Evolutionary conservation across 2,329 filamentous ascomycete genomes (phyloP).

Genomic region (Pezicula radicicola): DNA sequence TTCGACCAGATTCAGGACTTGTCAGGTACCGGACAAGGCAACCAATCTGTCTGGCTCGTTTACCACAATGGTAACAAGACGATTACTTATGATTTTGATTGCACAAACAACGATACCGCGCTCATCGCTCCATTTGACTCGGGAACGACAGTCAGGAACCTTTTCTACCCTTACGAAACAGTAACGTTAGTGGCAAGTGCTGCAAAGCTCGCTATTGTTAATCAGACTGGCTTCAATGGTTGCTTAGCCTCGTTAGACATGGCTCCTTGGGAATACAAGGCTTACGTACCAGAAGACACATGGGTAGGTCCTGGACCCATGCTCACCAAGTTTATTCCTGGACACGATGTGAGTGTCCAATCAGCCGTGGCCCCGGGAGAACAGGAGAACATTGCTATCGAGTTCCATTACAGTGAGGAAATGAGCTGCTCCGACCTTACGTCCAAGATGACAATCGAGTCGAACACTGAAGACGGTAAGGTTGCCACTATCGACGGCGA

Average conservation of each 20-base stretch:
- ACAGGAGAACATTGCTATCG: slow-evolving; percentile 40
- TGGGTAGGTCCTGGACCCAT: slow-evolving; percentile 50
- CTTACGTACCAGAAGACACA: slow-evolving; percentile 49
- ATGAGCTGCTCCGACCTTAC: slow-evolving; percentile 57
- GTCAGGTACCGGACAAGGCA: slow-evolving; percentile 37
- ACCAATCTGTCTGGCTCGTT: slow-evolving; percentile 38
- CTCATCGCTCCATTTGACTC: slow-evolving; percentile 50
- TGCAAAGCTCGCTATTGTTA: not conserved
- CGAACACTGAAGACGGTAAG: slow-evolving; percentile 44
- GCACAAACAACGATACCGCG: slow-evolving; percentile 39
- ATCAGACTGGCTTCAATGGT: slow-evolving; percentile 48
- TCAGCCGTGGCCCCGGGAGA: slow-evolving; percentile 33
- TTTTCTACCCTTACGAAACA: slow-evolving; percentile 60
- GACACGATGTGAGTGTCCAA: slow-evolving; percentile 50
- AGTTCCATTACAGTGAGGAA: slow-evolving; percentile 53
- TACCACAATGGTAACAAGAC: slow-evolving; percentile 43
- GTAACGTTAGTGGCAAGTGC: slow-evolving; percentile 37
- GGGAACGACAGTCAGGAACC: slow-evolving; percentile 54
- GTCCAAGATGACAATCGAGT: slow-evolving; percentile 46
- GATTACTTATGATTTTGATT: slow-evolving; percentile 50
- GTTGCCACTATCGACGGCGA: slow-evolving; percentile 38
- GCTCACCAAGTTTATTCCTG: slow-evolving; percentile 53
- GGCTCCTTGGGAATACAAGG: slow-evolving; percentile 51
- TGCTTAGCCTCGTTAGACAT: slow-evolving; percentile 53
- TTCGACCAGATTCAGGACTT: slow-evolving; percentile 44